Conservation (phyloP, 805 yeast species). For the Maudiozyma saulgeensis region DNA sequence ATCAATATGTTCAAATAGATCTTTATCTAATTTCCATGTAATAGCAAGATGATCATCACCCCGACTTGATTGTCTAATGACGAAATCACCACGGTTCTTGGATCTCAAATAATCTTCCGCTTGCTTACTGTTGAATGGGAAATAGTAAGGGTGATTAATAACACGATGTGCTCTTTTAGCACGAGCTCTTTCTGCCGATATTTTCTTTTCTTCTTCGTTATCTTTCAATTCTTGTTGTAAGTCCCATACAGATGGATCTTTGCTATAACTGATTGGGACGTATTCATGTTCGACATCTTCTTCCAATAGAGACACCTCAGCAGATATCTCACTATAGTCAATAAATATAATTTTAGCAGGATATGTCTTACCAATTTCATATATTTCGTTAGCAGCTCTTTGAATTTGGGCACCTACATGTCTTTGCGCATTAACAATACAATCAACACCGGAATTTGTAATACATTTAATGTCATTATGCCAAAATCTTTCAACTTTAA, state of each 20-base stretch:
- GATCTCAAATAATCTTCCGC: constrained; percentile 93
- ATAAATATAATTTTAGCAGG: constrained; percentile 69
- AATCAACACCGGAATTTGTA: constrained; percentile 57
- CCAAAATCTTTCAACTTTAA: constrained; percentile 47
- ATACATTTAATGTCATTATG: constrained; percentile 33
- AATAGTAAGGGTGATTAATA: constrained; percentile 86
- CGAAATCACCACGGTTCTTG: constrained; percentile 80
- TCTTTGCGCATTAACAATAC: constrained; percentile 42
- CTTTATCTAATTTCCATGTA: constrained; percentile 93
- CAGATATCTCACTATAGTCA: constrained; percentile 65
- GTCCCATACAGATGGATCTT: constrained; percentile 71
- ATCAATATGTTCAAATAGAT: constrained; percentile 83
- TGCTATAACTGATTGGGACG: constrained; percentile 30
- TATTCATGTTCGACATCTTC: constrained; percentile 50
- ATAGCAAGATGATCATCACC: constrained; percentile 84
- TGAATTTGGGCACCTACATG: constrained; percentile 36
- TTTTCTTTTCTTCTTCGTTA: constrained; percentile 40
- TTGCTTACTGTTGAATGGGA: constrained; percentile 70
- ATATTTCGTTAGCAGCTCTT: constrained; percentile 38
- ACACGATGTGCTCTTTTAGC: constrained; percentile 59
- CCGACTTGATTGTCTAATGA: constrained; percentile 86
- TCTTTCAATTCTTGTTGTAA: constrained; percentile 64
- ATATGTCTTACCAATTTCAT: constrained; percentile 66
- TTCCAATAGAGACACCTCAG: constrained; percentile 61
- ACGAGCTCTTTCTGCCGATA: constrained; percentile 50